A percentile compares a stretch with the other conserved stretches of the same genome.
Evolutionary conservation across 352 stramenopile species (phyloP).

Genomic region (Globisporangium radiosum): DNA sequence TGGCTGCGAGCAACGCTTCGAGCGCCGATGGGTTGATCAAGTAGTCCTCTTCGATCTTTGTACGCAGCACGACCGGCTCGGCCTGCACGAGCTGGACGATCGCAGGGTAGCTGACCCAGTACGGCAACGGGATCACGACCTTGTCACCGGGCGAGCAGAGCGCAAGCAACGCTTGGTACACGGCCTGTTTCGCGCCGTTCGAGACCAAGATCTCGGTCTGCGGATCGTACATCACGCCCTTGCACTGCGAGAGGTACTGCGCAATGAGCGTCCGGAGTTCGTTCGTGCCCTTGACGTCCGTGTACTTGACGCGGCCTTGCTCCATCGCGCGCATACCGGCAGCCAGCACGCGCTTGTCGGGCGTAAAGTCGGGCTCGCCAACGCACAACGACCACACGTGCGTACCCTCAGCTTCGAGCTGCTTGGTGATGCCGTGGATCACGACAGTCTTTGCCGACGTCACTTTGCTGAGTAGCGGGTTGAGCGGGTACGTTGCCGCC

Average conservation of each 20-base stretch:
- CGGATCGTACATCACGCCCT: conserved; percentile 87
- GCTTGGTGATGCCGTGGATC: conserved; percentile 92
- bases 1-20: conserved; percentile 54
- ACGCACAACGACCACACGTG: conserved; percentile 91
- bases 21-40: conserved; percentile 85
- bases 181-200: conserved; percentile 94
- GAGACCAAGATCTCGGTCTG: conserved; percentile 92
- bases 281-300: conserved; percentile 89
- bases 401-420: conserved; percentile 92
- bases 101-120: conserved; percentile 96
- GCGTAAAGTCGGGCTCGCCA: conserved; percentile 94
- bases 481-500: conserved; percentile 55
- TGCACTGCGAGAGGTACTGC: conserved; percentile 86
- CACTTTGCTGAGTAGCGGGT: conserved; percentile 77
- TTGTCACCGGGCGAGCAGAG: conserved; percentile 90
- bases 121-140: conserved; percentile 94
- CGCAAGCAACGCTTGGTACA: conserved; percentile 91
- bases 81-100: conserved; percentile 92
- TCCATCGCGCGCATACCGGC: conserved; percentile 72
- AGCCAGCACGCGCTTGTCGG: conserved; percentile 84
- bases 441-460: conserved; percentile 89
- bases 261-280: conserved; percentile 88
- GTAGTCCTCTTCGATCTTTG: conserved; percentile 86
- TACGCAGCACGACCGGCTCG: conserved; percentile 90
- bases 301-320: conserved; percentile 91